These are phyloP conservation scores for Lactuca sativa DNA, from an alignment of 129 eudicot genomes.

Conservation along the genomic window DNA sequence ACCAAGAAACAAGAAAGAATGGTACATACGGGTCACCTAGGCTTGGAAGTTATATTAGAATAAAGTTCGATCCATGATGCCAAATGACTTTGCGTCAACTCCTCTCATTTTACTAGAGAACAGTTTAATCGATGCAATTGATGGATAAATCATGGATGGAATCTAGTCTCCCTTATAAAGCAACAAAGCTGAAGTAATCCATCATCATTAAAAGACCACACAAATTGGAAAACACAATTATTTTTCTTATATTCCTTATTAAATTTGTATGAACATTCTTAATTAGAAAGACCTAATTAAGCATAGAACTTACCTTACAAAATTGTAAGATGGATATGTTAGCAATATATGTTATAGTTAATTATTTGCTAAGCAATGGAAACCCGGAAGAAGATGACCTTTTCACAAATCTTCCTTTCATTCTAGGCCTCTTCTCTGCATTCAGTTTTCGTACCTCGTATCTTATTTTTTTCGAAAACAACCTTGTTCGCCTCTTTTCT, in stretches of 20 bases:
- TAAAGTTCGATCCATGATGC: not conserved
- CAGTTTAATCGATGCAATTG: not conserved
- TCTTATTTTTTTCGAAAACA: constrained; percentile 88
- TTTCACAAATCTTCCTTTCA: constrained; percentile 91
- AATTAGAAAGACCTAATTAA: constrained; percentile 29
- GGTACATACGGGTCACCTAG: not conserved
- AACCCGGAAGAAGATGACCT: constrained; percentile 34
- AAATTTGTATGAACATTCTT: constrained; percentile 28
- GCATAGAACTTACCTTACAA: constrained; percentile 23
- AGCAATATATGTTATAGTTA: constrained; percentile 19
- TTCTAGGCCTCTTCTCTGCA: constrained; percentile 88
- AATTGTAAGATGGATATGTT: constrained; percentile 14
- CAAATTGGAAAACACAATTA: constrained; percentile 11
- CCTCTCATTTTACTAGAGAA: not conserved
- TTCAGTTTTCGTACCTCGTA: constrained; percentile 81
- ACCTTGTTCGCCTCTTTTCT: constrained; percentile 76
- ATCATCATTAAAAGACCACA: not conserved
- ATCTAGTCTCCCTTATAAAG: not conserved
- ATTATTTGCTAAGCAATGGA: constrained; percentile 50
- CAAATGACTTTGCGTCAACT: not conserved
- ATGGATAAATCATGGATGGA: not conserved
- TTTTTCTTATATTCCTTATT: constrained; percentile 20
- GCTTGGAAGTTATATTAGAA: not conserved
- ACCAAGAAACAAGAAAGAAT: not conserved
- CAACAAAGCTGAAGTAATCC: not conserved